These are phyloP conservation scores for Pyrenochaeta sp. DNA, from an alignment of 2,329 filamentous ascomycete species.

Conservation along the genomic window DNA sequence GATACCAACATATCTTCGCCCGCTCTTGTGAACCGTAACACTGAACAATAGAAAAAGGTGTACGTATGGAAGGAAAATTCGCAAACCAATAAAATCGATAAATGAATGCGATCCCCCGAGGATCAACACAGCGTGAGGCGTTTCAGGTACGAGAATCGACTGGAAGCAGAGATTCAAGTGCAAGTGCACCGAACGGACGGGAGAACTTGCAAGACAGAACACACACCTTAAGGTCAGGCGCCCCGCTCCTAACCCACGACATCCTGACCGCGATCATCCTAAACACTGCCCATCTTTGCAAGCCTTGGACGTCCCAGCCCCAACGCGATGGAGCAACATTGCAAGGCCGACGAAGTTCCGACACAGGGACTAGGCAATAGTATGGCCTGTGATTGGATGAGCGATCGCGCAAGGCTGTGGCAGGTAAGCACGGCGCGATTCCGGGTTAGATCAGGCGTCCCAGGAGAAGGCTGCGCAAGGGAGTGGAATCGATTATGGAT, in stretches of 20 bases:
- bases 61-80: not conserved
- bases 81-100: not conserved
- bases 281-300: slow-evolving; percentile 6
- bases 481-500: not conserved
- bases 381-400: not conserved
- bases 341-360: not conserved
- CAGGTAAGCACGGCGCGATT: not conserved
- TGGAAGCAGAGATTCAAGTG: not conserved
- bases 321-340: not conserved
- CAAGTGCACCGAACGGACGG: not conserved
- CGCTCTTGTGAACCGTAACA: slow-evolving; percentile 1
- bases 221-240: not conserved
- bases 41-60: not conserved
- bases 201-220: not conserved
- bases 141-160: slow-evolving; percentile 1
- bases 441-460: slow-evolving; percentile 7
- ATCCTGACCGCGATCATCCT: slow-evolving; percentile 4
- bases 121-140: not conserved
- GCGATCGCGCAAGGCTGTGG: not conserved
- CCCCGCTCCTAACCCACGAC: slow-evolving; percentile 1
- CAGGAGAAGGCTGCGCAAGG: not conserved
- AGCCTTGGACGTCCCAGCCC: not conserved
- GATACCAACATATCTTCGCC: slow-evolving; percentile 9
- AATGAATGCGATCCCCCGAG: not conserved
- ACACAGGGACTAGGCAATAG: not conserved